Evolutionary conservation across 2,329 filamentous ascomycete species (phyloP), one percentile per base, ranked within the genome.

Genomic region (Pseudogymnoascus pannorum): DNA sequence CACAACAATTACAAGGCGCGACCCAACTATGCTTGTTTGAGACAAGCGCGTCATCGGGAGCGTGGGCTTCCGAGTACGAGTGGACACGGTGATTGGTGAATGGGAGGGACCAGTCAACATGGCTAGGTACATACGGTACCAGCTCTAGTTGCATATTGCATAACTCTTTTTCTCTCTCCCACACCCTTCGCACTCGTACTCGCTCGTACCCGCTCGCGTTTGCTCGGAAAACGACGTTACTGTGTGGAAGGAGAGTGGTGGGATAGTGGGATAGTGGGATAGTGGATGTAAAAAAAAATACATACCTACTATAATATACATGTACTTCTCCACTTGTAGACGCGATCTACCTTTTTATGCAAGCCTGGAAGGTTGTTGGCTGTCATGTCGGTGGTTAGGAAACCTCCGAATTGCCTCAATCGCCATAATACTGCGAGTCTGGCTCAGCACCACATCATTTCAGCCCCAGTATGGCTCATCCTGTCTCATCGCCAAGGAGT

Each of bases 361-460:
- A 48, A 14, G 14, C 24, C 16, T 8, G 22, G 44, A 6, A 6
- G 38, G 38, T 11, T 42, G 16, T 9, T 20, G 4, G 7, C 44
- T 51, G 44, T 29, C 44, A 51, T 8, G 42, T 51, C 44, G 44
- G 44, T 51, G 44, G 44, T 51, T 51, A 51, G 44, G 24, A 29
- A 51, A 51, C 44, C 44, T 51, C 44, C 44, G 44, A 51, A 29
- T 51, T 14, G 44, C 44, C 44, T 51, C 44, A 51, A 51, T 51
- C 44, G 44, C 24, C 24, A 29, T 29, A 11, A 11, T 16, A 5
- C 16, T 14, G 18, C 38, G 12, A 9, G 6, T 42, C 18, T 42
- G 38, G 9, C 16, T 18, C 36, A 40, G n/a, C n/a, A n/a, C n/a
- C n/a, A n/a, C n/a, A n/a, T n/a, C n/a, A n/a, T n/a, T n/a, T n/a